Conservation (phyloP, 345 rosid genomes). For the Stellera chamaejasme region DNA sequence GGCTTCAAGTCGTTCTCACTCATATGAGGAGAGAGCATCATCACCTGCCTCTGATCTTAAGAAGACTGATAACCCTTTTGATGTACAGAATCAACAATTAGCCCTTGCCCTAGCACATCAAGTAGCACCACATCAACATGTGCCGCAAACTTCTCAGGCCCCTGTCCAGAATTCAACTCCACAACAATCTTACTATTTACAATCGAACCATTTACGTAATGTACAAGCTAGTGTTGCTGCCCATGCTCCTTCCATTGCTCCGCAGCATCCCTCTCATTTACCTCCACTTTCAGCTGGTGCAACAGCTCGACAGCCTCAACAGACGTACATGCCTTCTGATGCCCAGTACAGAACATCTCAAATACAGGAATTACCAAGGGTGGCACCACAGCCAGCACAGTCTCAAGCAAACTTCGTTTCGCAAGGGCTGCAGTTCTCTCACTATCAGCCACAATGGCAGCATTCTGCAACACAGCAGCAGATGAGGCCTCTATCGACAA, state of each 20-base stretch:
- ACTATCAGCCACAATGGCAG: constrained; percentile 63
- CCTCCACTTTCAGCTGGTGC: constrained; percentile 2
- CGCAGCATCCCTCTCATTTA: constrained; percentile 9
- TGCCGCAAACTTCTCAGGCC: constrained; percentile 33
- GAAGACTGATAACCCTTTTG: constrained; percentile 43
- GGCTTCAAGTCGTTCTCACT: constrained; percentile 46
- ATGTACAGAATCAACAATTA: constrained; percentile 59
- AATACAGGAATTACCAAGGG: constrained; percentile 47
- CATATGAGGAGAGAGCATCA: constrained; percentile 54
- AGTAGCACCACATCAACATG: constrained; percentile 49
- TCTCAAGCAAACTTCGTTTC: constrained; percentile 37
- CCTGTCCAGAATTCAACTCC: constrained; percentile 37
- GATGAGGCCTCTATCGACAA: constrained; percentile 40
- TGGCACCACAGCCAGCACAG: constrained; percentile 41
- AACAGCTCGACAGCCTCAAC: constrained; percentile 32
- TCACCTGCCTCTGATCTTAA: constrained; percentile 49
- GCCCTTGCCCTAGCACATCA: constrained; percentile 84
- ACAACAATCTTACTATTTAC: constrained; percentile 62
- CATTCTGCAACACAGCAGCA: constrained; percentile 36
- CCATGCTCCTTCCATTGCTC: background rate
- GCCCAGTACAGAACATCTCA: constrained; percentile 54
- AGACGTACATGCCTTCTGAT: constrained; percentile 38
- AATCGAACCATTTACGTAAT: constrained; percentile 38
- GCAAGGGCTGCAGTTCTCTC: constrained; percentile 37
- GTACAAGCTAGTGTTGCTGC: constrained; percentile 22